Conservation (phyloP, 495 filamentous ascomycete species). For the Penicillium bovifimosum region DNA sequence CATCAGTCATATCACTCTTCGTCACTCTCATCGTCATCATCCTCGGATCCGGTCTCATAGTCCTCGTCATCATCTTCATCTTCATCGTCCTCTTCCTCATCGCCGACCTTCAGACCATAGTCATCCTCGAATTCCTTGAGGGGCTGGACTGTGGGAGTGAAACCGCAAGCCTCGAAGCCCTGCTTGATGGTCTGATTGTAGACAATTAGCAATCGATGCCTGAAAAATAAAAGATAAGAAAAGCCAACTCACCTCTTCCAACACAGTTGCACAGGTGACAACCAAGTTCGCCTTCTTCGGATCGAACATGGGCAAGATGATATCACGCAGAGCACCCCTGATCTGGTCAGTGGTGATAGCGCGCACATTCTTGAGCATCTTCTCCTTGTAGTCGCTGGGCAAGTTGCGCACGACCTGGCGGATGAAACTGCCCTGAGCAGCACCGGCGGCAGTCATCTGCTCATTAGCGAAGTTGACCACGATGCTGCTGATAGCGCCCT, state of each 20-base stretch:
- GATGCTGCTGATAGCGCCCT: conserved; percentile 85
- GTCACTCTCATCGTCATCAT: conserved; percentile 25
- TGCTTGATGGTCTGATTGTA: conserved; percentile 57
- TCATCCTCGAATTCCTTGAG: conserved; percentile 82
- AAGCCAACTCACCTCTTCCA: conserved; percentile 64
- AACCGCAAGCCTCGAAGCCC: conserved; percentile 66
- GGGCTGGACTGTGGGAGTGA: conserved; percentile 68
- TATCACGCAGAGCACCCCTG: conserved; percentile 63
- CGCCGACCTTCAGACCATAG: conserved; percentile 78
- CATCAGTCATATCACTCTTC: conserved; percentile 21
- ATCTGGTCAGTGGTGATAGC: conserved; percentile 73
- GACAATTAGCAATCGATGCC: conserved; percentile 5
- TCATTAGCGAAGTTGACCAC: conserved; percentile 80
- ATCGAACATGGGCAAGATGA: conserved; percentile 73
- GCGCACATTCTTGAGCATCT: conserved; percentile 70
- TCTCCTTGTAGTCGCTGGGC: conserved; percentile 70
- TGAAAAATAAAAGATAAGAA: not conserved
- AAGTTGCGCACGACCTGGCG: conserved; percentile 72
- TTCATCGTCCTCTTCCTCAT: conserved; percentile 59
- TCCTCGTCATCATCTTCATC: conserved; percentile 50
- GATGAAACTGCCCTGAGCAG: conserved; percentile 76
- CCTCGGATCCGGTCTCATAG: conserved; percentile 42
- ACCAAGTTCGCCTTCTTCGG: conserved; percentile 74
- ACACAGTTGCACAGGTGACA: conserved; percentile 79
- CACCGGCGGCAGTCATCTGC: conserved; percentile 73